Evolutionary conservation across 2,329 filamentous ascomycete genomes (phyloP).

Genomic region (Tolypocladium amazonense): DNA sequence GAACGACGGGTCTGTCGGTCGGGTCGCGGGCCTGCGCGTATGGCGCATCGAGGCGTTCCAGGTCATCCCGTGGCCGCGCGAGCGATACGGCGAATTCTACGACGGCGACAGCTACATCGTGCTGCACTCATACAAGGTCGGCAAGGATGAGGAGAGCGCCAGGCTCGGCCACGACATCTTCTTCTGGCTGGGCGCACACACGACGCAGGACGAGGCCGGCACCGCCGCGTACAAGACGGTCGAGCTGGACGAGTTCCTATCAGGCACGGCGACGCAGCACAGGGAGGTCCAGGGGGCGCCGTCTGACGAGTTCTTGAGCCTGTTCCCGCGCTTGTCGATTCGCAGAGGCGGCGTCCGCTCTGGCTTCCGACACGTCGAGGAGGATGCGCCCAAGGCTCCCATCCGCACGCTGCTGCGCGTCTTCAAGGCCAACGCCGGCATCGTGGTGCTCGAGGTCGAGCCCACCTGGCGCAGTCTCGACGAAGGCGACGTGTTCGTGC

Average conservation of each 20-base stretch:
- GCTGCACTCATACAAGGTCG: slow-evolving; percentile 46
- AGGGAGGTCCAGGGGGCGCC: slow-evolving; percentile 50
- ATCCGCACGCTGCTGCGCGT: slow-evolving; percentile 46
- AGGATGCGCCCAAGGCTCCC: slow-evolving; percentile 24
- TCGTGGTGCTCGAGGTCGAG: slow-evolving; percentile 54
- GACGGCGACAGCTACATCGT: slow-evolving; percentile 61
- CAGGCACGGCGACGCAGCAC: slow-evolving; percentile 51
- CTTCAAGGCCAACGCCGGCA: slow-evolving; percentile 42
- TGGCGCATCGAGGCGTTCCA: slow-evolving; percentile 61
- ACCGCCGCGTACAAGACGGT: slow-evolving; percentile 62
- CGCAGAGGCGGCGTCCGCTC: slow-evolving; percentile 48
- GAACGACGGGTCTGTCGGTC: slow-evolving; percentile 47
- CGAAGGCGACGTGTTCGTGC: slow-evolving; percentile 54
- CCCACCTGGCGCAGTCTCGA: slow-evolving; percentile 52
- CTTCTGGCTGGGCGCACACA: slow-evolving; percentile 59
- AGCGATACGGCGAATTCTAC: slow-evolving; percentile 49
- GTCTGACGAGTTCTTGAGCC: slow-evolving; percentile 46
- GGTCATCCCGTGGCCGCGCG: slow-evolving; percentile 49
- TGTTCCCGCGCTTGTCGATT: slow-evolving; percentile 53
- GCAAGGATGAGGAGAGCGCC: slow-evolving; percentile 24
- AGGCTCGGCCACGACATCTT: slow-evolving; percentile 53
- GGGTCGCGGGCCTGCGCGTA: slow-evolving; percentile 42
- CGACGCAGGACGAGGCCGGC: slow-evolving; percentile 57
- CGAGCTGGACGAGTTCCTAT: slow-evolving; percentile 57
- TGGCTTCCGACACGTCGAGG: slow-evolving; percentile 54